Evolutionary conservation across 2,329 filamentous ascomycete species (phyloP).

Genomic region (Diaporthe vaccinii): DNA sequence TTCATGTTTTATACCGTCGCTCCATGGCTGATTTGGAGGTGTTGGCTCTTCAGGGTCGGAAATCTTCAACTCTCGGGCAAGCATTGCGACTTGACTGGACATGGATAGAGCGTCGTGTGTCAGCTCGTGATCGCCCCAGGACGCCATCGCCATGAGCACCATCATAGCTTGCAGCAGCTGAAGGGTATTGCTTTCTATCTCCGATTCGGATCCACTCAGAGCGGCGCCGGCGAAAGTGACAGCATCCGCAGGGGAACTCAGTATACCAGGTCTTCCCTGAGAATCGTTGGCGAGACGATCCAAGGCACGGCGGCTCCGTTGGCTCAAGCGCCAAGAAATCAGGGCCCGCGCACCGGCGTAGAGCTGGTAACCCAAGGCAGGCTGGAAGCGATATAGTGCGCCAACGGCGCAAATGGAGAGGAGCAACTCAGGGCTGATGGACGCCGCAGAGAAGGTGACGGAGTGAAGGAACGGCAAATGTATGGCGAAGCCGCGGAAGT

Average conservation of each 20-base stretch:
- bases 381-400: slow-evolving; percentile 63
- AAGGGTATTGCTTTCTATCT: slow-evolving; percentile 46
- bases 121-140: slow-evolving; percentile 70
- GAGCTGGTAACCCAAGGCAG: slow-evolving; percentile 52
- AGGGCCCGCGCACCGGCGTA: neutral
- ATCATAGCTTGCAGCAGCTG: slow-evolving; percentile 64
- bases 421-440: slow-evolving; percentile 55
- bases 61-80: neutral
- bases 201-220: neutral
- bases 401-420: slow-evolving; percentile 65
- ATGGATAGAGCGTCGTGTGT: slow-evolving; percentile 69
- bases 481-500: slow-evolving; percentile 4
- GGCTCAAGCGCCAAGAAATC: neutral
- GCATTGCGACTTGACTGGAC: slow-evolving; percentile 55
- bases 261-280: neutral
- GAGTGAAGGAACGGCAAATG: slow-evolving; percentile 42
- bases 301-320: slow-evolving; percentile 63
- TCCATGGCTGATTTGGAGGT: neutral
- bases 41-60: neutral
- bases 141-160: slow-evolving; percentile 70
- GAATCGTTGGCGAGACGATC: neutral
- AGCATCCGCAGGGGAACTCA: neutral
- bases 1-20: neutral
- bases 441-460: slow-evolving; percentile 41
- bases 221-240: neutral